phyloP scores from a whole-genome alignment of 208 protist genomes.

The Balamuthia mandrillaris region DNA sequence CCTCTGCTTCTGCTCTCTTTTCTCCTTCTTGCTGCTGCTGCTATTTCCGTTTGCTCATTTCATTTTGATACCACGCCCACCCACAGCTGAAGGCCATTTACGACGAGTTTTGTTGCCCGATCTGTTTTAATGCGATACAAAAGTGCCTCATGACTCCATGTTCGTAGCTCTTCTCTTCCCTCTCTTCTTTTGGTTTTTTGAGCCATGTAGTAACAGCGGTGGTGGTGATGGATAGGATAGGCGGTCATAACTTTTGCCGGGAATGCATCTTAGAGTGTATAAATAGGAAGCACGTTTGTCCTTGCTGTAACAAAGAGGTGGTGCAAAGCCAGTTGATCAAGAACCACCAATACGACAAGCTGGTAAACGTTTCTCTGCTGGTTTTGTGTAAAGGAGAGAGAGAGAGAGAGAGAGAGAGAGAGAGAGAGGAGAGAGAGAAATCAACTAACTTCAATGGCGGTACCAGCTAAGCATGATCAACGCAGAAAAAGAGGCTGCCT shows the following conservation, averaged over 20 bases:
- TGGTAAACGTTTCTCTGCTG: background rate
- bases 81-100: background rate
- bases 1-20: background rate
- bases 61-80: background rate
- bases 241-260: slow-evolving; percentile 39
- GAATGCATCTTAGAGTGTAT: slow-evolving; percentile 38
- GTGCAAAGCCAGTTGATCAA: background rate
- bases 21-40: background rate
- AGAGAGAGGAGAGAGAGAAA: background rate
- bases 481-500: slow-evolving; percentile 29
- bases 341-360: slow-evolving; percentile 33
- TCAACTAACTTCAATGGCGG: background rate
- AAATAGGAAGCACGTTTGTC: slow-evolving; percentile 36
- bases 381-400: background rate
- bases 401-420: background rate
- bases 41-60: background rate
- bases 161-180: background rate
- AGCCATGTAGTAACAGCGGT: background rate
- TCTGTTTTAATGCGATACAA: slow-evolving; percentile 26
- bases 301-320: slow-evolving; percentile 7
- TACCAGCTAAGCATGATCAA: slow-evolving; percentile 18
- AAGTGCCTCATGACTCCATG: slow-evolving; percentile 29
- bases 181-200: background rate
- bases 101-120: slow-evolving; percentile 25
- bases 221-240: background rate